These are phyloP conservation scores for Tulasnella calospora DNA, from an alignment of 768 basidiomycete genomes.

Conservation along the genomic window DNA sequence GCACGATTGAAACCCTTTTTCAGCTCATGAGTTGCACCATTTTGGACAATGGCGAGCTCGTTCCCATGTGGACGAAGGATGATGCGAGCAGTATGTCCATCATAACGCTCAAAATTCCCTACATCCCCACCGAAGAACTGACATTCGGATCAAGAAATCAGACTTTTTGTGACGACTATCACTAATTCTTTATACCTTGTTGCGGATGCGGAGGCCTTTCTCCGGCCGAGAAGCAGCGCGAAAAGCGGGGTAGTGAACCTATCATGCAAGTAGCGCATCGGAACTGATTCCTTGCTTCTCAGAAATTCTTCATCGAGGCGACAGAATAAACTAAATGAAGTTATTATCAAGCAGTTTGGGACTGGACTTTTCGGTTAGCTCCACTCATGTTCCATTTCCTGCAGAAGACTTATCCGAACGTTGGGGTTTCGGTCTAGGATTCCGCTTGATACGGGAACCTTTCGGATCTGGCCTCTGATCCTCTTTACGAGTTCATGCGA, in stretches of 20 bases:
- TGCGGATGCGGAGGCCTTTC: neutral
- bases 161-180: neutral
- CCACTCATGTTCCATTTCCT: no score
- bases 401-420: no score
- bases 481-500: no score
- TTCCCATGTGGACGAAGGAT: neutral
- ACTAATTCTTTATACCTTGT: neutral
- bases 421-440: no score
- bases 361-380: no score
- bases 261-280: neutral
- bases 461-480: no score
- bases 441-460: no score
- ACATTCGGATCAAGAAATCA: neutral
- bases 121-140: neutral
- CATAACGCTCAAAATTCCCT: neutral
- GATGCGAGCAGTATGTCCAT: neutral
- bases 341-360: no score
- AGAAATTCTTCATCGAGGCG: neutral
- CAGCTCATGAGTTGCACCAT: neutral
- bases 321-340: neutral
- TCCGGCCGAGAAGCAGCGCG: rapidly evolving
- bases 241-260: neutral
- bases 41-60: neutral
- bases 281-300: neutral
- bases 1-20: neutral